Evolutionary conservation across 164 flowering plant species (phyloP), one percentile per base, ranked within the genome.

Genomic region (Vitis labrusca): DNA sequence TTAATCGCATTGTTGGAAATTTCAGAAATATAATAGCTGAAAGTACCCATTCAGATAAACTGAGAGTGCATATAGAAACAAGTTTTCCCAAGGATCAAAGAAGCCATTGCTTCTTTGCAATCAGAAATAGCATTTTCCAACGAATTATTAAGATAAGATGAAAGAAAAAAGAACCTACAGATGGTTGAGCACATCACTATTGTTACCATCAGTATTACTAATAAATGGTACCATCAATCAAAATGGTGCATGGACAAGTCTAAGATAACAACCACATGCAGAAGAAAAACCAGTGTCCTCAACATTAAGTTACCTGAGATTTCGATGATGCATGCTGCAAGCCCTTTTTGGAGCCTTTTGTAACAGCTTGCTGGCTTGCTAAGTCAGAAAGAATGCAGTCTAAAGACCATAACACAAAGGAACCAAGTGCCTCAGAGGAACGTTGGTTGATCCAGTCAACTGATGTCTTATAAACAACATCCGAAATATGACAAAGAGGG

Each of bases 381-480:
- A 91, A 67, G 78, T 90, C 98, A 61, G 85, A 78, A 53, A 92
- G 76, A 80, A 92, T 89, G 81, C 85, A 71, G 53, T 91, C 94
- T 64, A 90, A 64, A 14, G 82, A 78, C 94, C 96, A 88, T 44
- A 88, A 51, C 27, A 85, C 88, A 85, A 91, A 95, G 13, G 84
- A 78, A 52, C 80, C 79, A 70, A 95, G 89, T 3, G 93, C 88
- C 65, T 91, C 93, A 44, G 67, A 17, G 32, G 95, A 77, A 4
- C 81, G 83, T 32, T 82, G 80, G 73, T 80, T 83, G 76, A 95
- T 85, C 99, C 99, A 95, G 59, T 91, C 98, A 77, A 76, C 85
- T 62, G 97, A 88, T 59, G 91, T 88, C 82, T 84, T 95, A 65
- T 86, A 88, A 59, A 95, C 96, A 84, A 74, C 71, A n/a, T 91